Percentiles rank a stretch among this genome's conserved stretches.
These are phyloP conservation scores for Aspergillus spinulosporus DNA, from an alignment of 2,329 filamentous ascomycete species.

Conservation along the genomic window DNA sequence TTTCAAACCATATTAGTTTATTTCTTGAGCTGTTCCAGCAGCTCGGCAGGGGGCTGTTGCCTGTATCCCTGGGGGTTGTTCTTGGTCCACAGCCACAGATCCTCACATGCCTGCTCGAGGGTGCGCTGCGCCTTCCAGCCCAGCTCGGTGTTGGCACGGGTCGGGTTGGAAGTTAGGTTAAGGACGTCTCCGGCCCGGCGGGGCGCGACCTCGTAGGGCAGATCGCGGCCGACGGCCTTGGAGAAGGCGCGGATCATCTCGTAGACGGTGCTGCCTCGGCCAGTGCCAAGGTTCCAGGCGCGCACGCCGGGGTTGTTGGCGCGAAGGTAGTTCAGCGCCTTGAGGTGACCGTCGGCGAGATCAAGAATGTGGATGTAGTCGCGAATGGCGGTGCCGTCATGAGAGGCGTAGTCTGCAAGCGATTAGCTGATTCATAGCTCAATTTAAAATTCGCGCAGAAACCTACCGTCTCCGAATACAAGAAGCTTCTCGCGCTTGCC, in stretches of 20 bases:
- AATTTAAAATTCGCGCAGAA: not conserved
- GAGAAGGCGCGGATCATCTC: conserved; percentile 97
- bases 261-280: conserved; percentile 90
- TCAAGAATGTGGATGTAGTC: conserved; percentile 71
- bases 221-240: conserved; percentile 76
- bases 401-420: conserved; percentile 68
- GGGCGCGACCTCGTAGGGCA: conserved; percentile 81
- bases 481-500: conserved; percentile 91
- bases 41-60: conserved; percentile 81
- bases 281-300: conserved; percentile 95
- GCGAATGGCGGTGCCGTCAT: conserved; percentile 54
- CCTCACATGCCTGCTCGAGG: conserved; percentile 88
- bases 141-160: conserved; percentile 82
- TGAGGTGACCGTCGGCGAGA: conserved; percentile 54
- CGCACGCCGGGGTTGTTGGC: conserved; percentile 73
- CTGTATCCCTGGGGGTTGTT: conserved; percentile 96
- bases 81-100: conserved; percentile 95
- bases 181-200: conserved; percentile 87
- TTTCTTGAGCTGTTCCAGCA: conserved; percentile 60
- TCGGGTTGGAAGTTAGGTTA: conserved; percentile 89
- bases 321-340: conserved; percentile 69
- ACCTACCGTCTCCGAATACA: conserved; percentile 86
- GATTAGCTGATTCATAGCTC: not conserved
- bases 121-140: conserved; percentile 88
- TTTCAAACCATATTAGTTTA: conserved; percentile 17